Evolutionary conservation across 768 basidiomycete species (phyloP).

Genomic region (Tulasnella sp.): DNA sequence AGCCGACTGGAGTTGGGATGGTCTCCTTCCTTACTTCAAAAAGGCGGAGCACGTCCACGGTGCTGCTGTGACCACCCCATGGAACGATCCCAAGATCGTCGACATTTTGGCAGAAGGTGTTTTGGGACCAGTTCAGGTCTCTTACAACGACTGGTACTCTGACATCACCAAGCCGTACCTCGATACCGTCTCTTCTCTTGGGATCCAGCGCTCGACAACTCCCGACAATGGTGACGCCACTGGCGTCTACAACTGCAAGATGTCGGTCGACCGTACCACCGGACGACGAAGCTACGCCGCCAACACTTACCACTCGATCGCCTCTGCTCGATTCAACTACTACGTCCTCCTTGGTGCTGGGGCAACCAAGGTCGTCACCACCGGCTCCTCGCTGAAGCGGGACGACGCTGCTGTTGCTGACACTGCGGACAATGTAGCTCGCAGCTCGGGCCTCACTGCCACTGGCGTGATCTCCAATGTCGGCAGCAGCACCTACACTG

Average conservation of each 20-base stretch:
- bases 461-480: slow-evolving; percentile 44
- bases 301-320: slow-evolving; percentile 5
- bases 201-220: background rate
- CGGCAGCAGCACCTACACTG: slow-evolving; percentile 30
- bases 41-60: background rate
- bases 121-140: background rate
- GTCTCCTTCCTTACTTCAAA: slow-evolving; percentile 2
- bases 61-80: background rate
- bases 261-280: slow-evolving; percentile 11
- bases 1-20: background rate
- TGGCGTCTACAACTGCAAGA: slow-evolving; percentile 15
- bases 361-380: slow-evolving; percentile 4
- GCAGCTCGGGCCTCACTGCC: slow-evolving; percentile 26
- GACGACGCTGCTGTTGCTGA: background rate
- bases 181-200: background rate
- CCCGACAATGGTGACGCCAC: background rate
- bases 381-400: background rate
- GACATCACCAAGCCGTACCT: slow-evolving; percentile 11
- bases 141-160: slow-evolving; percentile 11
- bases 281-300: slow-evolving; percentile 14
- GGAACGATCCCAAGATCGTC: background rate
- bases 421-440: background rate
- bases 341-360: background rate
- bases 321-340: slow-evolving; percentile 7
- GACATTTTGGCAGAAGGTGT: background rate